Evolutionary conservation across 1,284 basidiomycete genomes (phyloP), one percentile per base, ranked within the genome.

Genomic region (Marasmius oreades): DNA sequence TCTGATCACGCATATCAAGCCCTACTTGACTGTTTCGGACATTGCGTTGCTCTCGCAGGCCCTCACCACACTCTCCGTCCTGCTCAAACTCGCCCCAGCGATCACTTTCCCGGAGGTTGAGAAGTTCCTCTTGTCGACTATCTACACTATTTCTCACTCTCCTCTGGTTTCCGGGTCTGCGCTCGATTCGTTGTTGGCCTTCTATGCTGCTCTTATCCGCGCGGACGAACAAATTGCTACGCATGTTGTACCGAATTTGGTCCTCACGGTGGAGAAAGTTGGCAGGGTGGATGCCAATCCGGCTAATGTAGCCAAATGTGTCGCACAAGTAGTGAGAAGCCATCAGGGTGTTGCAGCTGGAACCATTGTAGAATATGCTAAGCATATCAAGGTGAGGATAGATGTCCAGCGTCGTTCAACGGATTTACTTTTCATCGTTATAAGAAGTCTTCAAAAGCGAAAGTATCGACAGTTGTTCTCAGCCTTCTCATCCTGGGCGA

Each of bases 401-500:
- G 39, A 10, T 47, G 33, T 5, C 46, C 28, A 24, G 58, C 45
- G 33, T 18, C 8, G 23, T 14, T 51, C 34, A 33, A 45, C 39
- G 22, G 14, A 2, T 3, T 24, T 51, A 39, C 12, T 59, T 63
- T 50, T 53, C 26, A 43, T 57, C 39, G 34, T 45, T 55, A 53
- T 31, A 59, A 87, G 81, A 77, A 83, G 61, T 73, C 77, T 0
- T 79, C 85, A 4, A 92, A 92, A 67, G 80, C 85, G 6, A 83
- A 83, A 59, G 70, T 87, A 22, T 76, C 83, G 0, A 77, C 86
- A 42, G 76, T 90, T 18, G 86, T 92, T 45, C 80, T 98, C n/a
- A 90, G 91, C 59, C 77, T 98, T 46, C 76, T 96, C 16, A 88
- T 92, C 42, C 77, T 97, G 51, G 95, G 95, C 53, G 95, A 98